Base-by-base conservation (phyloP, 2,329 filamentous ascomycete genomes). In the Teratosphaeria epicoccoides region DNA sequence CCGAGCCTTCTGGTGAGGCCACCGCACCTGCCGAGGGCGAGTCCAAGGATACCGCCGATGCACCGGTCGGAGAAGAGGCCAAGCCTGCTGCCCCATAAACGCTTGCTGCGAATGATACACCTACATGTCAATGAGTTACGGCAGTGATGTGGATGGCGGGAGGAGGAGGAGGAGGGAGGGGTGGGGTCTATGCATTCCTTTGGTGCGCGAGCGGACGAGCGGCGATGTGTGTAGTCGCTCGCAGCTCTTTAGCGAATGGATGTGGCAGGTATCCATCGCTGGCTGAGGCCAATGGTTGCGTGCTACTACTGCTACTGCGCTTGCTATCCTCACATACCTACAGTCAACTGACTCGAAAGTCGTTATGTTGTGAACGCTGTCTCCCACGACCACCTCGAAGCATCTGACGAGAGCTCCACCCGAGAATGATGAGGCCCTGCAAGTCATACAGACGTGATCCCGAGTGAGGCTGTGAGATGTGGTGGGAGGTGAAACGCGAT, bases 1-100 rank as follows among this genome's bases (percentile, higher is more conserved):
- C 90, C 59, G 93, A 97, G 80, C 82, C 87, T 66, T 76, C 85
- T 62, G 77, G 79, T 58, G 73, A 74, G 60, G 50, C 61, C 43
- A 59, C 63, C 46, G 56, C 60, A 17, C 60, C 65, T 49, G 56
- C 63, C 24, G 71, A 81, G 54, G 72, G 74, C 59, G 73, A 80
- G 61, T 66, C 76, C 55, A 74, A 76, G 63, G 68, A 71, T 52
- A 74, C 78, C 58, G 68, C 77, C 54, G 81, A 82, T 65, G 74
- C 77, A 63, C 74, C 82, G 58, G 70, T 82, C 54, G 74, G 75
- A 57, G 73, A 73, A 58, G 73, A 74, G 59, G 55, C 66, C 57
- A 73, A 74, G 63, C 63, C 71, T 58, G 46, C 46, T 20, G 69
- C 71, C 60, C 68, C 72, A 61, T 69, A 70, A 60, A 60, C 37